Base-by-base conservation (phyloP, 345 rosid species). In the Syzygium aromaticum region DNA sequence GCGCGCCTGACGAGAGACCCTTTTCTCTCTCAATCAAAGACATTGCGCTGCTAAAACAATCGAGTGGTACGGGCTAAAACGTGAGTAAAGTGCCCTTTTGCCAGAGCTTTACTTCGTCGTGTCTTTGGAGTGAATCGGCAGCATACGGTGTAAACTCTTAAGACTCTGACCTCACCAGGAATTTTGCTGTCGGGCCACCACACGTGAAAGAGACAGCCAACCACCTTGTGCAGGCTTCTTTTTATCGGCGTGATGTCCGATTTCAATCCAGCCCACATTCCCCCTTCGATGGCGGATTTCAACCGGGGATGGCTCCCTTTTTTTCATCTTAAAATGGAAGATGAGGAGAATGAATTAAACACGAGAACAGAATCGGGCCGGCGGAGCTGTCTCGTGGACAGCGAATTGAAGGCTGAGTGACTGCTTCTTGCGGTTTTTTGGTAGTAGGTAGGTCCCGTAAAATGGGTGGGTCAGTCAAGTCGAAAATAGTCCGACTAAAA, bases 391-490 rank as follows among this genome's bases (percentile, higher is more conserved):
- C 78, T 22, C 6, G 1, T 30, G 23, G 78, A 30, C 22, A 7
- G 78, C 23, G 46, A 17, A 67, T 30, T 30, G 78, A 30, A 67
- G 3, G 78, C 78, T 38, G 46, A 9, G 23, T 33, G 43, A 17
- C 30, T 22, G 46, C 59, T 54, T 54, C 8, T 54, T 54, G 59
- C 25, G 8, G 11, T 54, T 54, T 11, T 30, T 30, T 16, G 43
- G 78, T 67, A 6, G 23, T 67, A 17, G 78, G 64, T 59, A n/a
- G 64, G 27, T 11, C 64, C 63, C 63, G 25, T 23, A 27, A 23
- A 23, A 2, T 14, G 27, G 27, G 27, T 1, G 3, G 15, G 0
- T 27, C 3, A 1, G 11, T 57, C 15, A 1, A 11, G 3, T 25
- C 64, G 27, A 25, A 25, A 11, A 6, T 11, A 25, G 0, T 10